Evolutionary conservation across 768 basidiomycete genomes (phyloP).

Genomic region (Suillus plorans): DNA sequence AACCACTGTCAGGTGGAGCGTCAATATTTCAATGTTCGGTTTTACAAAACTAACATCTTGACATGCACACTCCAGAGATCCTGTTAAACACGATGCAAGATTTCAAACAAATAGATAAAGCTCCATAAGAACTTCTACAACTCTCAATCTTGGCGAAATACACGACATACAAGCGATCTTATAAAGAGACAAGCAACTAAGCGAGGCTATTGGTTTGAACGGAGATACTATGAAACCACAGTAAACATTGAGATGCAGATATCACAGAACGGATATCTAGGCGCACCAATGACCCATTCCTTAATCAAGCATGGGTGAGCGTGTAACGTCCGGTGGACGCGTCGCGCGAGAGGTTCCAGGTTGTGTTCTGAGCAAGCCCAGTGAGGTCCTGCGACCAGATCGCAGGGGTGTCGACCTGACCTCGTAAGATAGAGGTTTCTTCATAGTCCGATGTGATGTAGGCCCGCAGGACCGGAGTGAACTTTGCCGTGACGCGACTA

Average conservation of each 20-base stretch:
- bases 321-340: background rate
- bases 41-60: background rate
- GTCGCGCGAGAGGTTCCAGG: background rate
- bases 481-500: background rate
- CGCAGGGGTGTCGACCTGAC: background rate
- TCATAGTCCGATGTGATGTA: slow-evolving; percentile 7
- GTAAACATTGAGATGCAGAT: no score
- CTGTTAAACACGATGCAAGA: background rate
- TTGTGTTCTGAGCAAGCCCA: background rate
- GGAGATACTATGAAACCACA: background rate
- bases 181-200: no score
- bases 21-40: background rate
- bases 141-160: background rate
- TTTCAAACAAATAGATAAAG: background rate
- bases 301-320: background rate
- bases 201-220: background rate
- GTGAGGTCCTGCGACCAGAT: background rate
- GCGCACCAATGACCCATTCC: background rate
- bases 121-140: background rate
- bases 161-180: background rate
- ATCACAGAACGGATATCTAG: no score
- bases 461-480: background rate
- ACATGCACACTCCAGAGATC: no score
- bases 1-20: background rate
- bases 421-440: background rate